These are phyloP conservation scores for Pleurotus cornucopiae DNA, from an alignment of 768 basidiomycete species.

Conservation along the genomic window DNA sequence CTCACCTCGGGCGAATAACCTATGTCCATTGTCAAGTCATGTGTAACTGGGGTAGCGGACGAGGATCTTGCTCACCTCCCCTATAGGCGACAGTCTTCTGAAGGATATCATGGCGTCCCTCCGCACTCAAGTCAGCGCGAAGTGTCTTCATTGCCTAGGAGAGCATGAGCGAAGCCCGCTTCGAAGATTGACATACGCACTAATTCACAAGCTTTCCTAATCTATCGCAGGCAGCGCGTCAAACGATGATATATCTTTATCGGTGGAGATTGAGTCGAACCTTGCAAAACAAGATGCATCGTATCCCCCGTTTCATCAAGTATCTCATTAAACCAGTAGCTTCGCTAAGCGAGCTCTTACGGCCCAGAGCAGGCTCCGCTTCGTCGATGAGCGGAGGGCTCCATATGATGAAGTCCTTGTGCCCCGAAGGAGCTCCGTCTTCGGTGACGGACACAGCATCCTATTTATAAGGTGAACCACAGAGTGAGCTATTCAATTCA, in stretches of 20 bases:
- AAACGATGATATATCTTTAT: no score
- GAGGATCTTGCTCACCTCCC: conserved; percentile 49
- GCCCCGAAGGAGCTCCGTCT: conserved; percentile 80
- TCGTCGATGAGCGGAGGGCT: conserved; percentile 57
- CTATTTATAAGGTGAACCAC: conserved; percentile 16
- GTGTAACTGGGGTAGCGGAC: neutral
- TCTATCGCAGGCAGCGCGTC: conserved; percentile 32
- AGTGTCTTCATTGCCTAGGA: conserved; percentile 76
- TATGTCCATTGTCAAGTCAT: conserved; percentile 17
- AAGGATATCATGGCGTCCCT: conserved; percentile 74
- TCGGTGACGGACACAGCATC: conserved; percentile 66
- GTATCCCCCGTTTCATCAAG: conserved; percentile 76
- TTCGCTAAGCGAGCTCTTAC: conserved; percentile 58
- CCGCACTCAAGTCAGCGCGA: conserved; percentile 62
- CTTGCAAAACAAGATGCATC: conserved; percentile 89
- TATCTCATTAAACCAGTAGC: conserved; percentile 71
- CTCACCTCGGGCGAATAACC: conserved; percentile 71
- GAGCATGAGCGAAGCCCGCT: no score
- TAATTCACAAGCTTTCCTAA: conserved; percentile 78
- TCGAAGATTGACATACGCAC: conserved; percentile 25
- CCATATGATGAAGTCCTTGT: conserved; percentile 82
- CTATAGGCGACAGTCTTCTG: conserved; percentile 78
- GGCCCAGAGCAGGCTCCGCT: conserved; percentile 48
- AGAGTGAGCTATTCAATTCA: neutral
- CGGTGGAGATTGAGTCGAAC: conserved; percentile 26